phyloP scores from a whole-genome alignment of 352 stramenopile genomes.

The Globisporangium barbulae region DNA sequence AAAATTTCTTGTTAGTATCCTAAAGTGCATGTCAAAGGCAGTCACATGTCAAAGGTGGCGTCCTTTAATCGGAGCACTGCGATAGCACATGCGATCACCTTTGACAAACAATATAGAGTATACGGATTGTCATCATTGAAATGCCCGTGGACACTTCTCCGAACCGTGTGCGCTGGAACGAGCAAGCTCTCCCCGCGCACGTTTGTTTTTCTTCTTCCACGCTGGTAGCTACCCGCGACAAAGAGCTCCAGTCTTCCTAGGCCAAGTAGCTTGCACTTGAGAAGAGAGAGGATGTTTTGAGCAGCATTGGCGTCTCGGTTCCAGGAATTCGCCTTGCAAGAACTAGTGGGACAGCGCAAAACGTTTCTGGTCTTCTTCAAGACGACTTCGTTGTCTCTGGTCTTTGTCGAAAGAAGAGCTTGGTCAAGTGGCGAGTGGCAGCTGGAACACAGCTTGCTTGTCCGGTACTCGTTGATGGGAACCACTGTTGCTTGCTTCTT shows the following conservation, averaged over 20 bases:
- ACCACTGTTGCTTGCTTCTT: conserved; percentile 6
- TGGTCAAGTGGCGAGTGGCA: conserved; percentile 1
- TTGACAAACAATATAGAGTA: not conserved
- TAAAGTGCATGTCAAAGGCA: conserved; percentile 5
- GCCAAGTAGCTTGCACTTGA: not conserved
- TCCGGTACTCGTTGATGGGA: not conserved
- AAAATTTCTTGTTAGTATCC: not conserved
- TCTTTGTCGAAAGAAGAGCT: not conserved
- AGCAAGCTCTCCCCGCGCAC: not conserved
- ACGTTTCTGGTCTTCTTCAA: not conserved
- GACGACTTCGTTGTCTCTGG: conserved; percentile 4
- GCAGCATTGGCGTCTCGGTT: conserved; percentile 8
- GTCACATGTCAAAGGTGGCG: not conserved
- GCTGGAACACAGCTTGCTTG: conserved; percentile 2
- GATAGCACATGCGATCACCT: conserved; percentile 1
- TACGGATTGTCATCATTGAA: not conserved
- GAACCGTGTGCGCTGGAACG: not conserved
- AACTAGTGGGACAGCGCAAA: not conserved
- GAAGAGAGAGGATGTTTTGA: not conserved
- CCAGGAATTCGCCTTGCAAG: conserved; percentile 4
- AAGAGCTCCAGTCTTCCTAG: not conserved
- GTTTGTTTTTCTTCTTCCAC: conserved; percentile 3
- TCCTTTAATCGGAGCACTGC: conserved; percentile 4
- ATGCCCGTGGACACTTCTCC: not conserved
- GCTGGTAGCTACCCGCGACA: not conserved